Percentiles rank a stretch among this genome's conserved stretches.
These are phyloP conservation scores for Aspergillus vadensis DNA, from an alignment of 2,329 filamentous ascomycete genomes.

Conservation along the genomic window DNA sequence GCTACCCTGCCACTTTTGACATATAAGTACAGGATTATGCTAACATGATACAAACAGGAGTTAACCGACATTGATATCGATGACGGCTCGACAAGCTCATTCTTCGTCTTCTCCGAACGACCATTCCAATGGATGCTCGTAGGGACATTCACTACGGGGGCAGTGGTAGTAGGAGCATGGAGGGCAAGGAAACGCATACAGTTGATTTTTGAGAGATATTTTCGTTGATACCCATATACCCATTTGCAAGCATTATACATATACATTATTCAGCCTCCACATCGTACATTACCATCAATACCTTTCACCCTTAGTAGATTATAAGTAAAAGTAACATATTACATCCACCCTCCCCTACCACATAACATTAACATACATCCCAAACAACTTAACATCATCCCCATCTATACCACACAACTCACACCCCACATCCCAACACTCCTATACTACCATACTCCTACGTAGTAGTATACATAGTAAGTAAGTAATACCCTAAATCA, in stretches of 20 bases:
- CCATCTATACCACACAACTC: no score
- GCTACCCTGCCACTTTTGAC: background rate
- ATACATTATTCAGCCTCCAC: no score
- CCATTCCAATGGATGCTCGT: conserved; percentile 8
- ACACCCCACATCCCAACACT: no score
- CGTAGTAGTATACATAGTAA: background rate
- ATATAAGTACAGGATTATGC: background rate
- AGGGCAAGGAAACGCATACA: background rate
- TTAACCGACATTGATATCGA: background rate
- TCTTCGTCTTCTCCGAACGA: conserved; percentile 3
- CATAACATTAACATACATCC: no score
- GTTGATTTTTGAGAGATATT: background rate
- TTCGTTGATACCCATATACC: background rate
- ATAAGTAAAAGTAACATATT: no score
- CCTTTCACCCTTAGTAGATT: no score
- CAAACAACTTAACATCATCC: no score
- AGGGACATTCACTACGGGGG: conserved; percentile 11
- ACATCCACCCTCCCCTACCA: no score
- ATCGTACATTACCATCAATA: no score
- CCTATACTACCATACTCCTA: no score
- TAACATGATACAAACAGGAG: background rate
- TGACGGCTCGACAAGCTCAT: background rate
- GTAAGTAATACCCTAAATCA: background rate
- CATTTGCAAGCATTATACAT: no score
- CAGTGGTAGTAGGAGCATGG: conserved; percentile 10